Percentiles rank a stretch among this genome's conserved stretches.
These are phyloP conservation scores for Xylaria grammica DNA, from an alignment of 495 filamentous ascomycete genomes.

Conservation along the genomic window DNA sequence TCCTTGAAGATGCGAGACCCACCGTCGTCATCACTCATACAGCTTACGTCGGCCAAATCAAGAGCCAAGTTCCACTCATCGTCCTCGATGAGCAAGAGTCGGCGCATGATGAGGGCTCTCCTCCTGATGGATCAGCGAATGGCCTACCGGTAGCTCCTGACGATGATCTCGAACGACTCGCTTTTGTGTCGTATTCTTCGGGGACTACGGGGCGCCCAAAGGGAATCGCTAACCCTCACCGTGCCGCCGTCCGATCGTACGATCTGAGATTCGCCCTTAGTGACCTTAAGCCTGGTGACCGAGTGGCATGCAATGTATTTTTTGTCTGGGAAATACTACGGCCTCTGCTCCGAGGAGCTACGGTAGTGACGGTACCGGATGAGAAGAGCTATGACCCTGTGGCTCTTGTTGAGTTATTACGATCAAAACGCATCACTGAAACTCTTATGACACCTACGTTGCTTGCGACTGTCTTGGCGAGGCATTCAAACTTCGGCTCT, in stretches of 20 bases:
- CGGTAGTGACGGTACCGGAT: conserved; percentile 68
- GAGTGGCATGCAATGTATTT: conserved; percentile 76
- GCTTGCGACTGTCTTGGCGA: conserved; percentile 65
- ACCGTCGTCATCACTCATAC: conserved; percentile 64
- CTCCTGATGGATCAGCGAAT: conserved; percentile 43
- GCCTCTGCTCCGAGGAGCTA: conserved; percentile 70
- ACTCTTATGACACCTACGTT: conserved; percentile 78
- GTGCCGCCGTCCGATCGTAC: conserved; percentile 68
- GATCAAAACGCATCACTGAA: conserved; percentile 63
- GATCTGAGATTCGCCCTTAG: conserved; percentile 65
- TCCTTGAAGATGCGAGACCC: conserved; percentile 68
- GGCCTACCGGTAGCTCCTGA: conserved; percentile 51
- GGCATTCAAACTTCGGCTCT: conserved; percentile 59
- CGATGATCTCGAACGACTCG: conserved; percentile 66
- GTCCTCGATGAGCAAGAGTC: conserved; percentile 54
- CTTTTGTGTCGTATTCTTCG: conserved; percentile 70
- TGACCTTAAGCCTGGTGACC: conserved; percentile 66
- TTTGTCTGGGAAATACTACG: conserved; percentile 78
- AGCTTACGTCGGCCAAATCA: conserved; percentile 61
- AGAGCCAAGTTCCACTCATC: conserved; percentile 58
- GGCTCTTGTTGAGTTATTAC: conserved; percentile 67
- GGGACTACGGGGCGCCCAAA: conserved; percentile 73
- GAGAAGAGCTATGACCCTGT: conserved; percentile 72
- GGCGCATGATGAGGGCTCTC: conserved; percentile 29
- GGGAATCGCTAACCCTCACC: conserved; percentile 71